Base-by-base conservation (phyloP, 805 yeast species). In the Pichia cabralensis region DNA sequence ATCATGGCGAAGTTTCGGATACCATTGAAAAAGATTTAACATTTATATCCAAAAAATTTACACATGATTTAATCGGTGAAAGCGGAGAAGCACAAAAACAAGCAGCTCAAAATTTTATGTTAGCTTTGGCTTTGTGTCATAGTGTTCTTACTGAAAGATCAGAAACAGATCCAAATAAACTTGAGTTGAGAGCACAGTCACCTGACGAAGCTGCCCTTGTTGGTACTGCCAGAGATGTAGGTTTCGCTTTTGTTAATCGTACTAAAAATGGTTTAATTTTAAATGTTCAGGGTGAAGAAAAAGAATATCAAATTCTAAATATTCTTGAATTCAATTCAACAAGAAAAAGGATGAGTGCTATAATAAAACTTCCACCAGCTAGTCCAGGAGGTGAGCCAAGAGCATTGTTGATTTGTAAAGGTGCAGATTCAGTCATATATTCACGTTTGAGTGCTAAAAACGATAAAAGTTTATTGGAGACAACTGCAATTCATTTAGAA, bases 161-260 rank as follows among this genome's bases (percentile, higher is more conserved):
- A 41, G 76, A 76, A 26, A 64, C 66, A 18, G 66, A 74, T 44
- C 75, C 83, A 3, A 67, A 60, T 2, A 76, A 67, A 40, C 45
- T 69, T 33, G 61, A 72, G 18, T 58, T 80, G 25, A 77, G 79
- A 48, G 92, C 92, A 0, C 92, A 81, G 52, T 77, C 86, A 18
- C 94, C 94, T 0, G 94, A 82, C 64, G 94, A 82, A 56, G 86
- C 88, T 19, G 92, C 94, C 1, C 66, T 82, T 38, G 94, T 82
- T 12, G 78, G 77, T 12, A 80, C 92, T 15, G 92, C 92, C 0
- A 68, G 88, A 52, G 79, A 80, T 47, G 62, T 80, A 46, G 94
- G 94, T 0, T 81, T 74, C 55, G 67, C 71, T 24, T 80, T 80
- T 51, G 53, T 68, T 14, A 76, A 71, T 27, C 69, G 74, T 53